A percentile compares a stretch with the other conserved stretches of the same genome.
Conservation (phyloP, 495 filamentous ascomycete species). For the Trichoderma parareesei region DNA sequence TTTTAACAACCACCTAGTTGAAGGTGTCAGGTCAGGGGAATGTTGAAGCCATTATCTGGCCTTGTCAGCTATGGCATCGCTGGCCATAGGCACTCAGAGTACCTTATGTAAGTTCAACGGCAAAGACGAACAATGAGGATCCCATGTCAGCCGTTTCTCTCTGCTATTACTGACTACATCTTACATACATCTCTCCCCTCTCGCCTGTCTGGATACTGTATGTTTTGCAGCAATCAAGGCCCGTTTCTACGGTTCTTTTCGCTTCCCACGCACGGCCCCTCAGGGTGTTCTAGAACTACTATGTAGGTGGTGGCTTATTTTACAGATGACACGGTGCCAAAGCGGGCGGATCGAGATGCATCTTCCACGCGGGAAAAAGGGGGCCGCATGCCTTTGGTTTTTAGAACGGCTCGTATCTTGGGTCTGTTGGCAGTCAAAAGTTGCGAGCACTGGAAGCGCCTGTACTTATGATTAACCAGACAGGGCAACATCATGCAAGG, state of each 20-base stretch:
- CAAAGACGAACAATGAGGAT: too few relatives aligned
- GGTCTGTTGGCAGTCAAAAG: neutral
- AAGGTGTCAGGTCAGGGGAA: too few relatives aligned
- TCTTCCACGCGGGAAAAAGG: neutral
- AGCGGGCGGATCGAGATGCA: conserved; percentile 1
- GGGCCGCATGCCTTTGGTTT: neutral
- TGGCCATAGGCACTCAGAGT: too few relatives aligned
- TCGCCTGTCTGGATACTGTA: too few relatives aligned
- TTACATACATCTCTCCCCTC: too few relatives aligned
- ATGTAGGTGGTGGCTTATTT: neutral
- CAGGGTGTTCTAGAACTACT: neutral
- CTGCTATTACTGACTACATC: too few relatives aligned
- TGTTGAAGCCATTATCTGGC: too few relatives aligned
- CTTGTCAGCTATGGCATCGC: too few relatives aligned
- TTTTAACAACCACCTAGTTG: too few relatives aligned
- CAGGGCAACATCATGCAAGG: neutral
- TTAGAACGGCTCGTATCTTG: conserved; percentile 1
- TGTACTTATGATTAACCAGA: neutral
- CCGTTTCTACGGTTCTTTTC: neutral
- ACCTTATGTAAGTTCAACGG: too few relatives aligned
- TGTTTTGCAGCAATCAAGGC: neutral
- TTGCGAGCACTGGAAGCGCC: neutral
- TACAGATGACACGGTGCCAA: neutral
- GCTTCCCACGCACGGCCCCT: neutral
- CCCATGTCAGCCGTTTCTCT: too few relatives aligned